These are phyloP conservation scores for Leccinum rimulosum DNA, from an alignment of 768 basidiomycete species.

Conservation along the genomic window DNA sequence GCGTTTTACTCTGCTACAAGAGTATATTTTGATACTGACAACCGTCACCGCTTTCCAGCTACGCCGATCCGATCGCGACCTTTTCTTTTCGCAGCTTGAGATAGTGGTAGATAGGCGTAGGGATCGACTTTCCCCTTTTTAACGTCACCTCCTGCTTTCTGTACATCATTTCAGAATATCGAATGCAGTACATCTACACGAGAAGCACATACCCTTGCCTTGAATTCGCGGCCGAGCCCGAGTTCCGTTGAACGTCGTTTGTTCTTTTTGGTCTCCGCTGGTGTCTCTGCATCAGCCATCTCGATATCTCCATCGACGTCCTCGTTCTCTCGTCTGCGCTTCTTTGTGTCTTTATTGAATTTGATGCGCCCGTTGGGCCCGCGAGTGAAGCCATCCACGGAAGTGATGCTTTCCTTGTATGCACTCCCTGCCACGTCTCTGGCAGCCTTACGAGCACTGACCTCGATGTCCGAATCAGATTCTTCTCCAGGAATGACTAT, in stretches of 20 bases:
- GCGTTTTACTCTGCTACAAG: background rate
- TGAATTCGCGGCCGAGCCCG: conserved; percentile 85
- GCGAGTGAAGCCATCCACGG: conserved; percentile 87
- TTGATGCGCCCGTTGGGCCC: conserved; percentile 82
- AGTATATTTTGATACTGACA: conserved; percentile 2
- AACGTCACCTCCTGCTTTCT: conserved; percentile 95
- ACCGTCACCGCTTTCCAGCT: conserved; percentile 55
- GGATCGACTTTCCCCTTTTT: conserved; percentile 87
- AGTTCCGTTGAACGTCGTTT: conserved; percentile 49
- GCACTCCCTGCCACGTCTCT: conserved; percentile 69
- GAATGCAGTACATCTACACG: conserved; percentile 1
- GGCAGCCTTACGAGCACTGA: conserved; percentile 37
- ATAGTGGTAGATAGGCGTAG: conserved; percentile 85
- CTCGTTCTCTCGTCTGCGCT: conserved; percentile 71
- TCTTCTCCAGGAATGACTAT: conserved; percentile 70
- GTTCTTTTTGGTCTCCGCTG: conserved; percentile 42
- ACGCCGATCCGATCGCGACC: conserved; percentile 54
- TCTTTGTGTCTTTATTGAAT: conserved; percentile 97
- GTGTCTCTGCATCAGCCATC: conserved; percentile 67
- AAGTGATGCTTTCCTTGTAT: conserved; percentile 79
- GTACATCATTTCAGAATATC: conserved; percentile 10
- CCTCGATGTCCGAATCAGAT: conserved; percentile 45
- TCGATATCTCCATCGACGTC: conserved; percentile 65
- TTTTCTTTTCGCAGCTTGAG: conserved; percentile 72
- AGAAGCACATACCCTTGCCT: conserved; percentile 76